A percentile compares a stretch with the other conserved stretches of the same genome.
These are phyloP conservation scores for Mycena crocata DNA, from an alignment of 768 basidiomycete genomes.

Conservation along the genomic window DNA sequence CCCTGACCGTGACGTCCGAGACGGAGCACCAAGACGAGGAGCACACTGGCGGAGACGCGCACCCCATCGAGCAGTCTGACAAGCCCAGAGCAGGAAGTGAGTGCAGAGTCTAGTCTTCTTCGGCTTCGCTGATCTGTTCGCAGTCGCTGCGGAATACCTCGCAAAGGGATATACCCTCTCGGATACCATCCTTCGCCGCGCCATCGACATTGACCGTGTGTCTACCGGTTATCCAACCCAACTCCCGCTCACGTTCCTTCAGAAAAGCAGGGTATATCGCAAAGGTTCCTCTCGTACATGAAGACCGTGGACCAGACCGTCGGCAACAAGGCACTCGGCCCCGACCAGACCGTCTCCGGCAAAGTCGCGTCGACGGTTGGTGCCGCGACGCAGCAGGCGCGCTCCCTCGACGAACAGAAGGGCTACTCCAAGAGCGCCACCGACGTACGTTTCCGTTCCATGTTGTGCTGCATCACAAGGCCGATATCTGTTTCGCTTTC, in stretches of 20 bases:
- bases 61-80: constrained; percentile 80
- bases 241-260: neutral
- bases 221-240: neutral
- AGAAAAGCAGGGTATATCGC: constrained; percentile 79
- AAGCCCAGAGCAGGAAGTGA: constrained; percentile 90
- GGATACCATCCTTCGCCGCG: constrained; percentile 80
- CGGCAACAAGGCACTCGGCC: constrained; percentile 79
- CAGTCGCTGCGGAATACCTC: constrained; percentile 93
- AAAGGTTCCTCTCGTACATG: constrained; percentile 64
- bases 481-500: neutral
- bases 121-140: constrained; percentile 1
- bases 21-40: constrained; percentile 67
- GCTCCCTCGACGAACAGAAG: constrained; percentile 83
- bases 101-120: constrained; percentile 37
- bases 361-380: constrained; percentile 75
- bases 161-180: constrained; percentile 89
- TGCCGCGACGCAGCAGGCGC: constrained; percentile 76
- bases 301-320: constrained; percentile 74
- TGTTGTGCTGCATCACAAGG: neutral
- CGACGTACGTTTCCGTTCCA: constrained; percentile 59
- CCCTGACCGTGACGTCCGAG: constrained; percentile 79
- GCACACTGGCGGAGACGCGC: constrained; percentile 50
- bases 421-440: constrained; percentile 76
- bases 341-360: constrained; percentile 82
- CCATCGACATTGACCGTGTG: constrained; percentile 84